phyloP scores from a whole-genome alignment of 345 rosid genomes.

The Lepidium africanum region DNA sequence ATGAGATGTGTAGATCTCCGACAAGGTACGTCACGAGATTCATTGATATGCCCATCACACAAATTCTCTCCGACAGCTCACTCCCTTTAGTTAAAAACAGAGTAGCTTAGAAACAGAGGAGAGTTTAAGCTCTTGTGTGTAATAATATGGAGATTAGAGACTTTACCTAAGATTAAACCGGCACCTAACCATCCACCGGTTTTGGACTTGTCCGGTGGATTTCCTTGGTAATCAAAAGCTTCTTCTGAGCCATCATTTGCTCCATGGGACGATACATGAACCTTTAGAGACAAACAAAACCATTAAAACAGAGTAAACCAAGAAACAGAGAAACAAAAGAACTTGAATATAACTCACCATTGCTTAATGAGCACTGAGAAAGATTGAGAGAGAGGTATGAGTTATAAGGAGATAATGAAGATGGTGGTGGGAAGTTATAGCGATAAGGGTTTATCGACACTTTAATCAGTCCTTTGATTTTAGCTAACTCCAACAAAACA shows the following conservation, averaged over 20 bases:
- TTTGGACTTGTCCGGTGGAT: conserved; percentile 60
- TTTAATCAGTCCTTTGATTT: conserved; percentile 15
- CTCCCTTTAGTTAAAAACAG: conserved; percentile 39
- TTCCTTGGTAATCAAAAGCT: conserved; percentile 51
- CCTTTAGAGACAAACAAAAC: conserved; percentile 36
- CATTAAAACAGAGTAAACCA: conserved; percentile 13
- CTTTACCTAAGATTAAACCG: conserved; percentile 77
- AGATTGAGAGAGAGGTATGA: background rate
- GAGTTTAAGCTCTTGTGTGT: background rate
- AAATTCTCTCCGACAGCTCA: conserved; percentile 83
- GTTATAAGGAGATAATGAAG: conserved; percentile 15
- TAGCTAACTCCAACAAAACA: conserved; percentile 25
- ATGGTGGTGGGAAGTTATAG: background rate
- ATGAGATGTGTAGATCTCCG: conserved; percentile 63
- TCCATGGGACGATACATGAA: conserved; percentile 34
- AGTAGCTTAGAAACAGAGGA: background rate
- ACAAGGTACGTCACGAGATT: conserved; percentile 83
- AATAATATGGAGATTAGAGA: background rate
- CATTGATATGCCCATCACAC: conserved; percentile 90
- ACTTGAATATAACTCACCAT: conserved; percentile 12
- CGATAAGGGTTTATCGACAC: conserved; percentile 18
- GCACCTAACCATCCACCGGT: conserved; percentile 93
- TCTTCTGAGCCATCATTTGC: conserved; percentile 35
- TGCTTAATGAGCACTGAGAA: background rate
- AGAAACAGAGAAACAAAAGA: background rate